Conservation (phyloP, 2,329 filamentous ascomycete genomes). For the Penicillium sp. region DNA sequence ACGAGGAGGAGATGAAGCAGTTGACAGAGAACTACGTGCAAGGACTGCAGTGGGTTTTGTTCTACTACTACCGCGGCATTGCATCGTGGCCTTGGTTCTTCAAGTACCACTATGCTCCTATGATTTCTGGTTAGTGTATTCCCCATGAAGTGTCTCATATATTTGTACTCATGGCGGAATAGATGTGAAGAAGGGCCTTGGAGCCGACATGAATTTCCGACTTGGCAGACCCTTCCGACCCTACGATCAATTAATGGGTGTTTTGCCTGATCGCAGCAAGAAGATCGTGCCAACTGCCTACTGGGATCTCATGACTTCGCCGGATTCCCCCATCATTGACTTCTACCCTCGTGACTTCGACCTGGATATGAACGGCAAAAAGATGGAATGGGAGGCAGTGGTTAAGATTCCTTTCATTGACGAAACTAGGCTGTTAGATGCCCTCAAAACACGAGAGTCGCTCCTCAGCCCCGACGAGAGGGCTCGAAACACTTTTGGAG, state of each 20-base stretch:
- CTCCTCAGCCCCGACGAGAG: conserved; percentile 74
- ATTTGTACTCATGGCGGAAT: conserved; percentile 21
- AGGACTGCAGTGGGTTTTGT: conserved; percentile 95
- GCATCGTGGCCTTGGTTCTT: conserved; percentile 99
- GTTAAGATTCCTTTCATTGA: conserved; percentile 99
- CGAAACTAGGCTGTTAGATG: conserved; percentile 74
- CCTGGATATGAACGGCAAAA: conserved; percentile 99
- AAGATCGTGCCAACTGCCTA: conserved; percentile 86
- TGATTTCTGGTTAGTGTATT: conserved; percentile 68
- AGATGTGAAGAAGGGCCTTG: conserved; percentile 85
- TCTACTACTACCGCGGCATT: conserved; percentile 95
- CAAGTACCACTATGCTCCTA: conserved; percentile 90
- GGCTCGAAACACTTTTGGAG: conserved; percentile 81
- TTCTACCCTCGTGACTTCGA: conserved; percentile 98
- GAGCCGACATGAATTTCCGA: conserved; percentile 83
- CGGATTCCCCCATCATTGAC: conserved; percentile 88
- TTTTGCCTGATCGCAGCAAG: conserved; percentile 94
- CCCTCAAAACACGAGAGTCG: conserved; percentile 80
- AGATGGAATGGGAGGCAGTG: conserved; percentile 99
- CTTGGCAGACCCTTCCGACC: conserved; percentile 93
- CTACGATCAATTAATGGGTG: conserved; percentile 96
- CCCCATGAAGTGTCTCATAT: background rate
- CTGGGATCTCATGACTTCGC: conserved; percentile 86
- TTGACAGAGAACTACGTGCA: conserved; percentile 96
- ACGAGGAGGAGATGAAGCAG: conserved; percentile 72